phyloP scores from a whole-genome alignment of 2,329 filamentous ascomycete species.

The Xylaria sp. region DNA sequence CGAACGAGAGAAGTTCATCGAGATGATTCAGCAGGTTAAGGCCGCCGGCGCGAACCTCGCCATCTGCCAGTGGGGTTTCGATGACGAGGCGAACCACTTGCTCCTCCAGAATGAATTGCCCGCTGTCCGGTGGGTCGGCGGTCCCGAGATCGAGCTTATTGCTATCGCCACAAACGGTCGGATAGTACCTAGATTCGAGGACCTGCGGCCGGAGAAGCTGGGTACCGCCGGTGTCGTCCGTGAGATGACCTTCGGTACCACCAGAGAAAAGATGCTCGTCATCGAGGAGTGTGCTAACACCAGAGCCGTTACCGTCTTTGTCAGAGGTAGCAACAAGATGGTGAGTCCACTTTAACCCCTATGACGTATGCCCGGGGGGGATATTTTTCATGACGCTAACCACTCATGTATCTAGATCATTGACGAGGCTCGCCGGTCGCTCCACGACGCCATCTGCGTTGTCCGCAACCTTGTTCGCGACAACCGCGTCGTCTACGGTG shows the following conservation, averaged over 20 bases:
- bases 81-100: conserved; percentile 97
- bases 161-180: conserved; percentile 97
- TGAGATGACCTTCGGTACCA: conserved; percentile 96
- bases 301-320: conserved; percentile 90
- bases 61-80: conserved; percentile 99
- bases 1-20: conserved; percentile 91
- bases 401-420: conserved; percentile 62
- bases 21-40: conserved; percentile 99
- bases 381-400: conserved; percentile 7
- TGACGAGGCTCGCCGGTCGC: conserved; percentile 94
- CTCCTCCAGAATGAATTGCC: conserved; percentile 93
- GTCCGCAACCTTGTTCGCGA: conserved; percentile 94
- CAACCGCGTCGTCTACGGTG: conserved; percentile 96
- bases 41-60: conserved; percentile 93
- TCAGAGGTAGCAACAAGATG: conserved; percentile 99
- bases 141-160: conserved; percentile 96
- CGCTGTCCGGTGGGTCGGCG: conserved; percentile 95
- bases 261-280: conserved; percentile 97
- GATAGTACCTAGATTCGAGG: conserved; percentile 96
- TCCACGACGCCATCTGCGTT: conserved; percentile 96
- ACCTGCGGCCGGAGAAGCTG: conserved; percentile 84
- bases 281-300: conserved; percentile 99
- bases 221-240: conserved; percentile 83
- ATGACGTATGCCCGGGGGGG: not conserved
- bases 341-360: conserved; percentile 43